phyloP scores from a whole-genome alignment of 176 grass and related monocot species.

The Oryza coarctata region DNA sequence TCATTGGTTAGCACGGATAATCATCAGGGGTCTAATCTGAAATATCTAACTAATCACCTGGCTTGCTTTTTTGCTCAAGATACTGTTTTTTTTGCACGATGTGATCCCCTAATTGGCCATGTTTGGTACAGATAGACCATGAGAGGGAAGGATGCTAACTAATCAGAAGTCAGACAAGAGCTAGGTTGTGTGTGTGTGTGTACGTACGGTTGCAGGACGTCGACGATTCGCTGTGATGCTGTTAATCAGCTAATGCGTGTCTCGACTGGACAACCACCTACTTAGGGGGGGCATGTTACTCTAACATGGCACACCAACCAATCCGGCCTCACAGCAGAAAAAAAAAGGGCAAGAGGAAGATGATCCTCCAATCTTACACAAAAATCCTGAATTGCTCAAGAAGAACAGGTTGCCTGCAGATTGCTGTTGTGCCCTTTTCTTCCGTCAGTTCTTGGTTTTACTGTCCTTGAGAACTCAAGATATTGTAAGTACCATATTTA shows the following conservation, averaged over 20 bases:
- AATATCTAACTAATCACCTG: neutral
- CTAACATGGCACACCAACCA: slow-evolving; percentile 44
- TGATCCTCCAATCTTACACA: slow-evolving; percentile 24
- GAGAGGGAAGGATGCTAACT: neutral
- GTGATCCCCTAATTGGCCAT: neutral
- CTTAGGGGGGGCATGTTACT: slow-evolving; percentile 42
- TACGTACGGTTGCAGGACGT: neutral
- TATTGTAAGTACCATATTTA: too few relatives aligned
- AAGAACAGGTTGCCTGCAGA: neutral
- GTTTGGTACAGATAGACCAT: slow-evolving; percentile 6
- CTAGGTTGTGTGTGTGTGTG: neutral
- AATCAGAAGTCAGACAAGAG: neutral
- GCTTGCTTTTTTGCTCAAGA: neutral
- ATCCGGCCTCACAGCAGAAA: neutral
- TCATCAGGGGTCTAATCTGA: neutral
- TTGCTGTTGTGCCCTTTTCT: neutral
- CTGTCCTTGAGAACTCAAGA: too few relatives aligned
- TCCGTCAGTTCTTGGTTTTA: neutral
- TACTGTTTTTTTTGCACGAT: neutral
- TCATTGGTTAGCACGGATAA: neutral
- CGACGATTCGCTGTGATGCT: neutral
- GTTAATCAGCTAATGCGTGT: neutral
- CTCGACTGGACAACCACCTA: slow-evolving; percentile 7
- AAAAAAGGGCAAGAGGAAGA: neutral
- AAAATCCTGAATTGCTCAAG: neutral